Percentiles rank a stretch among this genome's conserved stretches.
Conservation (phyloP, 495 filamentous ascomycete species). For the Beverwykella pulmonaria region DNA sequence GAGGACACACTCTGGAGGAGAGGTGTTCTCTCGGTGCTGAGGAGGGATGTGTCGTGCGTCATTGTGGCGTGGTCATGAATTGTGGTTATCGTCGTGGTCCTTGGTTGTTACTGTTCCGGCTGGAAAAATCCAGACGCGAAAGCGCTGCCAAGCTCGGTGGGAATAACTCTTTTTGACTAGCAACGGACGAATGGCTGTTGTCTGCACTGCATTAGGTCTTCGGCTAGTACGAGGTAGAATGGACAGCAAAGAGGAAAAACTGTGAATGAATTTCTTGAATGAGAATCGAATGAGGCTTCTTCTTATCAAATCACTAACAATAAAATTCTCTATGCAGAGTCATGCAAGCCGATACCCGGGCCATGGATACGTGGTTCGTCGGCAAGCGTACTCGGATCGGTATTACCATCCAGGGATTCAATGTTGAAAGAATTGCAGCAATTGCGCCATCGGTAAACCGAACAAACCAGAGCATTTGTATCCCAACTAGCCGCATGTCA, state of each 20-base stretch:
- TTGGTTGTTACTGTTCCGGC: too few species aligned
- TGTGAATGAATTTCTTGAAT: background rate
- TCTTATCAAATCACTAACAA: background rate
- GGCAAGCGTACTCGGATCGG: background rate
- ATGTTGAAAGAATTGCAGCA: constrained; percentile 12
- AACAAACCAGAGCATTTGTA: background rate
- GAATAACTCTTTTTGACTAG: too few species aligned
- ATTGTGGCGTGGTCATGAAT: background rate
- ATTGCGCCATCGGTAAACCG: constrained; percentile 14
- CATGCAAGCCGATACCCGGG: constrained; percentile 6
- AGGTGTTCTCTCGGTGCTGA: background rate
- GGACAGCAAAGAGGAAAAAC: background rate
- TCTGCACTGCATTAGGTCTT: too few species aligned
- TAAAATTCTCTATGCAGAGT: background rate
- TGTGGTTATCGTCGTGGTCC: background rate
- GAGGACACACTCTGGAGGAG: background rate
- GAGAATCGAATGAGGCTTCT: background rate
- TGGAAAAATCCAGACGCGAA: too few species aligned
- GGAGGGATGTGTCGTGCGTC: background rate
- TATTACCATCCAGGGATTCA: background rate
- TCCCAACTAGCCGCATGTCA: background rate
- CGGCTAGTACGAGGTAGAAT: too few species aligned
- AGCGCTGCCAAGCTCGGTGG: too few species aligned
- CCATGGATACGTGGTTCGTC: background rate
- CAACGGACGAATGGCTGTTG: too few species aligned